A percentile compares a stretch with the other conserved stretches of the same genome.
Conservation (phyloP, 495 filamentous ascomycete species). For the Bryoglossum gracile region DNA sequence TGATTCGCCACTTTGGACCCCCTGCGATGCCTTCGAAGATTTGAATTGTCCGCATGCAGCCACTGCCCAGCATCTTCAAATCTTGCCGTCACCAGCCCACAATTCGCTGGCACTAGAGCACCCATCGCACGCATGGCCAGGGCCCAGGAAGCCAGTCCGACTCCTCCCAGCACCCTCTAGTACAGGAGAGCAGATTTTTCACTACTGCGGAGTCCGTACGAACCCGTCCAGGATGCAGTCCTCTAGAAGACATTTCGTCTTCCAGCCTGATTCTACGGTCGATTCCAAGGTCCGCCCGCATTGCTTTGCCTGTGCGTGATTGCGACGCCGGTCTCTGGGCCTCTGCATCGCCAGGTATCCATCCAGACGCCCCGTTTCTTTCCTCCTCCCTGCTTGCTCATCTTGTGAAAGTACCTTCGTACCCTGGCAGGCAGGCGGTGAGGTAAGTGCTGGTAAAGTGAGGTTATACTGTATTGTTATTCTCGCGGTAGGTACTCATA, state of each 20-base stretch:
- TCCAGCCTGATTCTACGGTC: conserved; percentile 16
- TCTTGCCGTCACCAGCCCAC: conserved; percentile 4
- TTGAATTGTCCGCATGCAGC: conserved; percentile 18
- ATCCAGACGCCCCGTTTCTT: conserved; percentile 6
- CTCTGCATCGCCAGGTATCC: background rate
- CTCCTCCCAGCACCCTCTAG: no score
- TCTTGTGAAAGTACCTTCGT: background rate
- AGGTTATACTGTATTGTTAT: no score
- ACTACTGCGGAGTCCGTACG: no score
- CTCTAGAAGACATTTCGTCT: conserved; percentile 15
- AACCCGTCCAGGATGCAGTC: background rate
- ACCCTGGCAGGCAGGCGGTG: no score
- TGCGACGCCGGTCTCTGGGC: no score
- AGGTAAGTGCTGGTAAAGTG: no score
- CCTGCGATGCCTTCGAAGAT: background rate
- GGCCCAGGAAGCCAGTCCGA: conserved; percentile 10
- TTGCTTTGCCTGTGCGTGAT: no score
- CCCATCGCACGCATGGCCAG: conserved; percentile 18
- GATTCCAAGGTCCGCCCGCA: conserved; percentile 7
- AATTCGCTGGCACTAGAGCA: conserved; percentile 10
- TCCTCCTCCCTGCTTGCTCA: background rate
- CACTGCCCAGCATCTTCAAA: conserved; percentile 1
- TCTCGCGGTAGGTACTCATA: no score
- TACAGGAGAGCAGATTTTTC: no score
- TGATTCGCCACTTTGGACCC: background rate